Conservation (phyloP, 805 yeast species). For the Cyberlindnera xylosilytica region DNA sequence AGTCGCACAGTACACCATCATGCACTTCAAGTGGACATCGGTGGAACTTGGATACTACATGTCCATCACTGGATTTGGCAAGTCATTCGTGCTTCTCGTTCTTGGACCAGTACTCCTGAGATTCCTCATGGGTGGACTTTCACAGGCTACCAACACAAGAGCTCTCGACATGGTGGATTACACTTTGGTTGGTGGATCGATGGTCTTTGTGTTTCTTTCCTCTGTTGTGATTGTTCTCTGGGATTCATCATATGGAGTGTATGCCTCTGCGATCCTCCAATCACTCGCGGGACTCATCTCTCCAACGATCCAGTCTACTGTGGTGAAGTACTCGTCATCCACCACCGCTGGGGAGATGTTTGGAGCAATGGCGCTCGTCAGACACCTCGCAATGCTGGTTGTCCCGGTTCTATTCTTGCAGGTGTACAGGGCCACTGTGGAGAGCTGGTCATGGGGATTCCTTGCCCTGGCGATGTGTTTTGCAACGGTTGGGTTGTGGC, state of each 20-base stretch:
- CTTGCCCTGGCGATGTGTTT: not conserved
- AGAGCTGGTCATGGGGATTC: not conserved
- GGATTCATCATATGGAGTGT: slow-evolving; percentile 5
- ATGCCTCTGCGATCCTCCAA: slow-evolving; percentile 15
- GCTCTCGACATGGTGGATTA: slow-evolving; percentile 6
- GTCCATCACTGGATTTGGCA: slow-evolving; percentile 25
- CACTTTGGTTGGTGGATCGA: not conserved
- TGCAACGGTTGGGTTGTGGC: not conserved
- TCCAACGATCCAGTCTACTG: slow-evolving; percentile 19
- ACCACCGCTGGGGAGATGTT: slow-evolving; percentile 24
- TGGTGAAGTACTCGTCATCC: slow-evolving; percentile 16
- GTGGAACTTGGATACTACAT: slow-evolving; percentile 27
- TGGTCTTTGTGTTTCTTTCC: slow-evolving; percentile 7
- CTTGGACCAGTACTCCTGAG: slow-evolving; percentile 13
- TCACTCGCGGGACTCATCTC: slow-evolving; percentile 20
- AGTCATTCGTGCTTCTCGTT: slow-evolving; percentile 16
- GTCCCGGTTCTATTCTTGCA: slow-evolving; percentile 18
- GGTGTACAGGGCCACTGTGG: slow-evolving; percentile 15
- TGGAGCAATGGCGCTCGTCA: slow-evolving; percentile 21
- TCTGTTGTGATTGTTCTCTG: not conserved
- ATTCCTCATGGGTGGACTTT: not conserved
- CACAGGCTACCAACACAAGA: not conserved
- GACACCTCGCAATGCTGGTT: slow-evolving; percentile 20
- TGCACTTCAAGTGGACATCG: slow-evolving; percentile 22
- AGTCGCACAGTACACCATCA: slow-evolving; percentile 18